Conservation (phyloP, 202 grass and related monocot species). For the Zoysia matrella region DNA sequence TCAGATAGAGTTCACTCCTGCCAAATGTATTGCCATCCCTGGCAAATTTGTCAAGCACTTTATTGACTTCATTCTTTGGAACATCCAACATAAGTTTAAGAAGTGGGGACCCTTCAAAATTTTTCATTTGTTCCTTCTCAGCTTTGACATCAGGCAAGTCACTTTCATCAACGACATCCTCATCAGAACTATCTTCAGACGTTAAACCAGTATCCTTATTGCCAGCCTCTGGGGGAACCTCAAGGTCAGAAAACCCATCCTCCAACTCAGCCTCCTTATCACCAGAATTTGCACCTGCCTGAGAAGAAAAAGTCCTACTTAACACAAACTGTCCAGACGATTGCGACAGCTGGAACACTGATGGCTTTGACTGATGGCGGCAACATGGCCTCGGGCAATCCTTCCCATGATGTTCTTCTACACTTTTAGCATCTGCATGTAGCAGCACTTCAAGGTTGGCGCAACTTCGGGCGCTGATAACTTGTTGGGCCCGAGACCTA, state of each 20-base stretch:
- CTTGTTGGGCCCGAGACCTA: constrained; percentile 44
- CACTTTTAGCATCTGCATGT: constrained; percentile 31
- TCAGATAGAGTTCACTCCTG: constrained; percentile 41
- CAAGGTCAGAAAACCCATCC: constrained; percentile 92
- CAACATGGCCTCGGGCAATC: constrained; percentile 37
- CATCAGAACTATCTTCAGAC: constrained; percentile 60
- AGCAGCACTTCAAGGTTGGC: constrained; percentile 30
- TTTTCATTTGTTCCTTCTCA: constrained; percentile 43
- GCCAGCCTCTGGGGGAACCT: constrained; percentile 54
- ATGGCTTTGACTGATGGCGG: constrained; percentile 38
- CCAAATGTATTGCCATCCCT: constrained; percentile 61
- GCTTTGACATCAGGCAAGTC: constrained; percentile 47
- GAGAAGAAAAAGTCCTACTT: constrained; percentile 70
- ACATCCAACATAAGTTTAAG: constrained; percentile 52
- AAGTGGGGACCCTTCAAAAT: constrained; percentile 29
- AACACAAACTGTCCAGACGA: constrained; percentile 44
- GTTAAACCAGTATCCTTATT: constrained; percentile 44
- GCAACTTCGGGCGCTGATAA: constrained; percentile 27
- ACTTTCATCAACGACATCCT: constrained; percentile 44
- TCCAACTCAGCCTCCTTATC: constrained; percentile 60
- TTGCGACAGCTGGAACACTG: constrained; percentile 22
- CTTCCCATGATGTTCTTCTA: constrained; percentile 32
- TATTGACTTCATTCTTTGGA: constrained; percentile 26
- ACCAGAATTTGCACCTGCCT: constrained; percentile 55
- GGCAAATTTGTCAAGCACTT: constrained; percentile 65